Conservation (phyloP, 225 moss, liverwort and hornwort species). For the Pseudisothecium myosuroides region DNA sequence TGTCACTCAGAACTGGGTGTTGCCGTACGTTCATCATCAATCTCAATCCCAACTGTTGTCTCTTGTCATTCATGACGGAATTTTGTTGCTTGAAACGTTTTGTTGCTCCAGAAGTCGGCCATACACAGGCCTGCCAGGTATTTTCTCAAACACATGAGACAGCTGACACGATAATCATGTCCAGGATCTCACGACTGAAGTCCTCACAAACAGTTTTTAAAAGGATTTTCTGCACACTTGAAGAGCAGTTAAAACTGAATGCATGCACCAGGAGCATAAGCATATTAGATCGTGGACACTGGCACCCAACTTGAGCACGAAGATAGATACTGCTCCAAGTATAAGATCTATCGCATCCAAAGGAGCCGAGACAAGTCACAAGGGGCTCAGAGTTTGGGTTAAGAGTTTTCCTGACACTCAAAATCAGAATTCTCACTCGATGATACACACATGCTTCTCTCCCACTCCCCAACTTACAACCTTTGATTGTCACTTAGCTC, state of each 20-base stretch:
- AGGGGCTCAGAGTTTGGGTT: background rate
- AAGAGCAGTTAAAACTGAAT: slow-evolving; percentile 3
- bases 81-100: background rate
- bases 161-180: slow-evolving; percentile 9
- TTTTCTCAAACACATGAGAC: slow-evolving; percentile 1
- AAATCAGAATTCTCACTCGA: background rate
- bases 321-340: background rate
- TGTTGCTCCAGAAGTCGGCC: background rate
- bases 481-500: background rate
- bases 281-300: background rate
- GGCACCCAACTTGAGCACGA: background rate
- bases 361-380: background rate
- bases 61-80: background rate
- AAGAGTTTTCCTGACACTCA: background rate
- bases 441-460: background rate
- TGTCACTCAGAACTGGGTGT: background rate
- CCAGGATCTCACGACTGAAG: background rate
- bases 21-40: background rate
- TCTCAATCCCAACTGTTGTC: background rate
- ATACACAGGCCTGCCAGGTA: slow-evolving; percentile 7
- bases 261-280: background rate
- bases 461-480: background rate
- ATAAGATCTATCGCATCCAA: background rate
- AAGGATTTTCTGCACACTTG: slow-evolving; percentile 3
- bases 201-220: background rate